Evolutionary conservation across 148 eudicot genomes (phyloP).

Genomic region (Bassia scoparia): DNA sequence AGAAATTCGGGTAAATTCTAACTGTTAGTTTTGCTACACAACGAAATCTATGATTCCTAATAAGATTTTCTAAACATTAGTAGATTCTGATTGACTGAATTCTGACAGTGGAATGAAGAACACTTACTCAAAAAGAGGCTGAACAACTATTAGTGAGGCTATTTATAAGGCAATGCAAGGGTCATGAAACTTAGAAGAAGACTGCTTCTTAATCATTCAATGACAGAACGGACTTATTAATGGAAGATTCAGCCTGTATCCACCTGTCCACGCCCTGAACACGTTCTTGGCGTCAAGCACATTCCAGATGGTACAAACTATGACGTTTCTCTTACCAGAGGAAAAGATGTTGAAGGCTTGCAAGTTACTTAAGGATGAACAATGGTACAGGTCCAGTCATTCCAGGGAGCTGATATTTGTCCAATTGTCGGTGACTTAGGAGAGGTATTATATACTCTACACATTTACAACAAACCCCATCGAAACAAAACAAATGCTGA

Average conservation of each 20-base stretch:
- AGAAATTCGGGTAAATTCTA: slow-evolving; percentile 39
- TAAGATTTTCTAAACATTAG: background rate
- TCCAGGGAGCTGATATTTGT: slow-evolving; percentile 45
- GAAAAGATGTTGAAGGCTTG: slow-evolving; percentile 47
- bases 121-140: slow-evolving; percentile 24
- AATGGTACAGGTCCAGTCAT: slow-evolving; percentile 44
- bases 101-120: slow-evolving; percentile 32
- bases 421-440: slow-evolving; percentile 47
- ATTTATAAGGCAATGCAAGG: slow-evolving; percentile 41
- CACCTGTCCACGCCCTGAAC: slow-evolving; percentile 47
- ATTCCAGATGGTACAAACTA: slow-evolving; percentile 46
- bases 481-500: background rate
- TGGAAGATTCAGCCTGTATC: slow-evolving; percentile 43
- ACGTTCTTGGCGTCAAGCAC: slow-evolving; percentile 40
- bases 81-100: background rate
- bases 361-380: slow-evolving; percentile 46
- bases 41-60: too few species aligned
- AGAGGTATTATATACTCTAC: slow-evolving; percentile 33
- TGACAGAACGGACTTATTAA: slow-evolving; percentile 28
- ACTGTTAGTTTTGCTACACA: background rate
- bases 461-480: background rate
- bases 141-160: slow-evolving; percentile 12
- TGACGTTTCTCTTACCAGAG: slow-evolving; percentile 36
- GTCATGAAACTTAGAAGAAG: slow-evolving; percentile 35
- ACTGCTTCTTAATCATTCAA: slow-evolving; percentile 32